Evolutionary conservation across 345 rosid species (phyloP).

Genomic region (Aurinia saxatilis): DNA sequence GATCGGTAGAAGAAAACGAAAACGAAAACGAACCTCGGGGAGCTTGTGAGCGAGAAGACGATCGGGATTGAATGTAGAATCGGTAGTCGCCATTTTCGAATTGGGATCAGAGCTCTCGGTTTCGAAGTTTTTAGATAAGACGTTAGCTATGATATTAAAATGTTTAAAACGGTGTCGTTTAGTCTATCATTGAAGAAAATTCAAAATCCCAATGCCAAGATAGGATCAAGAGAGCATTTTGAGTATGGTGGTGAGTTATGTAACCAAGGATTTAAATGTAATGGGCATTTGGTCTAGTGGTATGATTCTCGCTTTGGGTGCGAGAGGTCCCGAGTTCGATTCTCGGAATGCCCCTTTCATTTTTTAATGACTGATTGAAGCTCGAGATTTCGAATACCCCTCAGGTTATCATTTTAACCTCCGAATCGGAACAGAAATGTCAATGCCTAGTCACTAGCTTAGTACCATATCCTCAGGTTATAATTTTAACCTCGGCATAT

Average conservation of each 20-base stretch:
- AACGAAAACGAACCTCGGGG: slow-evolving; percentile 46
- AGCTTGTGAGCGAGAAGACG: slow-evolving; percentile 54
- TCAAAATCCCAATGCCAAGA: slow-evolving; percentile 7
- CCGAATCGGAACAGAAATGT: no score
- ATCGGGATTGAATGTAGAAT: slow-evolving; percentile 41
- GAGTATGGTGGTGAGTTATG: no score
- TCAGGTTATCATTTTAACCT: no score
- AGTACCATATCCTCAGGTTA: no score
- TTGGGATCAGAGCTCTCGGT: slow-evolving; percentile 4
- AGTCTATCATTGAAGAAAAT: neutral
- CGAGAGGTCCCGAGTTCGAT: slow-evolving; percentile 84
- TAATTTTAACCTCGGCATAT: no score
- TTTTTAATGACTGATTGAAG: no score
- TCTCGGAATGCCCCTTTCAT: slow-evolving; percentile 73
- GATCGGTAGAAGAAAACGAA: neutral
- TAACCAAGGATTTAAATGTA: no score
- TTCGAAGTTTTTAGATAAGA: slow-evolving; percentile 5
- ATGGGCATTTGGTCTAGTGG: slow-evolving; percentile 14
- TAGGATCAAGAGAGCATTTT: no score
- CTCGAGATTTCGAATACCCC: no score
- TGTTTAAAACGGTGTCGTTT: slow-evolving; percentile 2
- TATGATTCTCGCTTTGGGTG: slow-evolving; percentile 93
- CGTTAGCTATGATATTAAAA: neutral
- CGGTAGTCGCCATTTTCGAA: slow-evolving; percentile 33
- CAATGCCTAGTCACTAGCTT: no score